Evolutionary conservation across 129 eudicot genomes (phyloP).

Genomic region (Ambrosia trifida): DNA sequence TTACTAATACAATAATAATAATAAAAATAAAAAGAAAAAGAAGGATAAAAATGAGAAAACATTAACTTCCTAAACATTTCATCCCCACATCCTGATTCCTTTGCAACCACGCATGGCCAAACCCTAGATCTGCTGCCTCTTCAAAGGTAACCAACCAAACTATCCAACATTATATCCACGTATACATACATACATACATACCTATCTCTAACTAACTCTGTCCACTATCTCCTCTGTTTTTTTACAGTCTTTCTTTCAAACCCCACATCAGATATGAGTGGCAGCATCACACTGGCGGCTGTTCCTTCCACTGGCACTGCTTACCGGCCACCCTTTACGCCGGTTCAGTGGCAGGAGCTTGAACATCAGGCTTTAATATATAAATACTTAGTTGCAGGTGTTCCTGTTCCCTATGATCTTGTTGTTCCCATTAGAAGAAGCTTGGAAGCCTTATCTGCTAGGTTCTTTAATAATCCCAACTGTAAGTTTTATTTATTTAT

Average conservation of each 20-base stretch:
- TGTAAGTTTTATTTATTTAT: slow-evolving; percentile 38
- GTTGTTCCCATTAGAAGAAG: slow-evolving; percentile 70
- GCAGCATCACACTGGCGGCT: slow-evolving; percentile 43
- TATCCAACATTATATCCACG: slow-evolving; percentile 34
- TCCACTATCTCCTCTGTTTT: neutral
- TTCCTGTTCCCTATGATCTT: slow-evolving; percentile 75
- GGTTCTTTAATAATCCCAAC: slow-evolving; percentile 54
- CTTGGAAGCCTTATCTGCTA: slow-evolving; percentile 58
- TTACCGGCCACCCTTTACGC: slow-evolving; percentile 57
- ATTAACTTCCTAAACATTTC: neutral
- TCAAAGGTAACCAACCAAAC: slow-evolving; percentile 32
- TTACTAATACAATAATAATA: too few relatives aligned
- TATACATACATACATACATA: slow-evolving; percentile 15
- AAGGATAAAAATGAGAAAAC: neutral
- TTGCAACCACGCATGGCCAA: slow-evolving; percentile 53
- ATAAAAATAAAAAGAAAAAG: neutral
- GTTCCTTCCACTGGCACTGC: slow-evolving; percentile 35
- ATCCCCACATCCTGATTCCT: slow-evolving; percentile 38
- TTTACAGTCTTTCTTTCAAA: slow-evolving; percentile 9
- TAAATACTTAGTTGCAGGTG: slow-evolving; percentile 67
- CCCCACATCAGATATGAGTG: slow-evolving; percentile 37
- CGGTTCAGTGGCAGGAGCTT: slow-evolving; percentile 75
- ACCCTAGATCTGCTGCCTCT: slow-evolving; percentile 75
- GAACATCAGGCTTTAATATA: slow-evolving; percentile 82
- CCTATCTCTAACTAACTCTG: neutral